Base-by-base conservation (phyloP, 768 basidiomycete genomes). In the Leucogyrophana mollusca region DNA sequence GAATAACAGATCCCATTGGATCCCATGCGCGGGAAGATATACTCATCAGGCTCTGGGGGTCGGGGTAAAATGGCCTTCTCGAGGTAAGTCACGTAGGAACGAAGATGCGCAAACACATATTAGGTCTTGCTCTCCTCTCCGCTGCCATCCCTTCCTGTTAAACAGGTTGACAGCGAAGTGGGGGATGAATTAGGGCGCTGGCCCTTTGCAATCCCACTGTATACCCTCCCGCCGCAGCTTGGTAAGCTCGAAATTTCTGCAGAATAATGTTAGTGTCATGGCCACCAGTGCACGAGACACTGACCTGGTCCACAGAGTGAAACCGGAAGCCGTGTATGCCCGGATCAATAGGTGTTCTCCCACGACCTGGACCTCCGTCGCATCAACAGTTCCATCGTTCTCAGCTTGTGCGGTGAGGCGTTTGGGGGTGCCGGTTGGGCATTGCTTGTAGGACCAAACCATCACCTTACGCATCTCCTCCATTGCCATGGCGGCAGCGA, bases 251-350 rank as follows among this genome's bases (percentile, higher is more conserved):
- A 64, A 66, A 47, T 63, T 65, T 34, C 65, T 68, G 39, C 30
- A 11, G 40, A 18, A 39, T 16, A 39, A 13, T 14, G n/a, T 14
- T 39, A 30, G 13, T 30, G 27, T 30, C 13, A 7, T 13, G 27
- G 27, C 27, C n/a, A n/a, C n/a, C n/a, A n/a, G 13, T 30, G 27
- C 27, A 13, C 13, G 13, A 30, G 27, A 13, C 13, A 30, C 27
- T 30, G 7, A 67, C 68, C 66, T 42, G 21, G 60, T 64, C 65
- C 65, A 69, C 10, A 68, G 21, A 3, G 54, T 61, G 41, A 56
- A 69, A 11, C 56, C 64, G 1, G 57, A 47, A 3, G 57, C 37
- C 9, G 54, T 32, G 46, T 67, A 71, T 4, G 60, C 65, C 5
- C 57, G 55, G 49, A 65, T 58, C 27, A 65, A 48, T 2, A 25